Percentiles rank a stretch among this genome's conserved stretches.
These are phyloP conservation scores for Phanerodontia chrysosporium DNA, from an alignment of 768 basidiomycete genomes.

Conservation along the genomic window DNA sequence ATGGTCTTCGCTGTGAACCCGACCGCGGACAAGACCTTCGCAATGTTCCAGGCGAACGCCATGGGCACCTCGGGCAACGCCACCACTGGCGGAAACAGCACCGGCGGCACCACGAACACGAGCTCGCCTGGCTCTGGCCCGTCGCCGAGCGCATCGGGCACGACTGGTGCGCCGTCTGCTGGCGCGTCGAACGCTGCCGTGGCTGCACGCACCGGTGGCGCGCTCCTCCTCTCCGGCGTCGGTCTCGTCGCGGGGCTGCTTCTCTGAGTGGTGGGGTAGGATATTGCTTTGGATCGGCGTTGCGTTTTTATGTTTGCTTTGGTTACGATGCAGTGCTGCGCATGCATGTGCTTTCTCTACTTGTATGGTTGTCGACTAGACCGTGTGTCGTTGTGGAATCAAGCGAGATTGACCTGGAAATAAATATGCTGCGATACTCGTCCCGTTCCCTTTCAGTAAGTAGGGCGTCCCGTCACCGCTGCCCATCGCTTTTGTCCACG, in stretches of 20 bases:
- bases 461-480: too few species aligned
- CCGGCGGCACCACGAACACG: slow-evolving; percentile 10
- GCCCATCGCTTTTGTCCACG: too few species aligned
- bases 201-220: neutral
- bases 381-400: slow-evolving; percentile 1
- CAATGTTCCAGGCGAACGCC: slow-evolving; percentile 36
- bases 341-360: neutral
- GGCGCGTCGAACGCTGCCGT: neutral
- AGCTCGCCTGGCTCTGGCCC: slow-evolving; percentile 14
- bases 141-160: neutral
- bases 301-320: neutral
- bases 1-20: slow-evolving; percentile 63
- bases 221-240: slow-evolving; percentile 6
- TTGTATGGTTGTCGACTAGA: slow-evolving; percentile 4
- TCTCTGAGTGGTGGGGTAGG: neutral
- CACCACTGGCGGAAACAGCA: slow-evolving; percentile 17
- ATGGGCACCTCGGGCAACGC: neutral
- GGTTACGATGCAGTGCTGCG: slow-evolving; percentile 1
- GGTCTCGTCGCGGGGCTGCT: slow-evolving; percentile 8
- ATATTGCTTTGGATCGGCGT: neutral
- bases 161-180: slow-evolving; percentile 8
- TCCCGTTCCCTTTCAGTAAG: too few species aligned
- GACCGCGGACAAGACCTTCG: slow-evolving; percentile 41
- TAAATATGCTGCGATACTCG: too few species aligned
- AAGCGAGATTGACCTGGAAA: slow-evolving; percentile 2